These are phyloP conservation scores for Rhodomyrtus psidioides DNA, from an alignment of 441 rosid genomes.

Conservation along the genomic window DNA sequence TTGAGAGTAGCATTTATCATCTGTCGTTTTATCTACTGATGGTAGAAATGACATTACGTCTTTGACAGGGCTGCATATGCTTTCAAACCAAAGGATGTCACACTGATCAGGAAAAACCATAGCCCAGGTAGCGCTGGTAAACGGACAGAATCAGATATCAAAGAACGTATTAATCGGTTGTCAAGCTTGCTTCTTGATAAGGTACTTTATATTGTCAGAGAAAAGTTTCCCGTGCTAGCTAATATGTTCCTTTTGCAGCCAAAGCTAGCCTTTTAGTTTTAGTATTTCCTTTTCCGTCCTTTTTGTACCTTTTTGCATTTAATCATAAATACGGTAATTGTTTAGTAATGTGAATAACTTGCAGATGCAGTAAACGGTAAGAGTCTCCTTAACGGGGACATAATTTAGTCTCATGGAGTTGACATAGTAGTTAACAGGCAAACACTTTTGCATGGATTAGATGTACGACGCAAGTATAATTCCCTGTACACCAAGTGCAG, in stretches of 20 bases:
- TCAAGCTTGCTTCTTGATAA: slow-evolving; percentile 43
- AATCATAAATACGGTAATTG: neutral
- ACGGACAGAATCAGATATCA: slow-evolving; percentile 60
- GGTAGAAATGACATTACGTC: neutral
- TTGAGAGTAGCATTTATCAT: neutral
- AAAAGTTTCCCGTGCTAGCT: neutral
- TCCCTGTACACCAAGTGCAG: neutral
- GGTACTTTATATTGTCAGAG: slow-evolving; percentile 29
- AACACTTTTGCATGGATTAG: neutral
- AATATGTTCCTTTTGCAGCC: neutral
- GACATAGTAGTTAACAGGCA: neutral
- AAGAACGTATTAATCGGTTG: slow-evolving; percentile 56
- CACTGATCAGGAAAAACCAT: slow-evolving; percentile 30
- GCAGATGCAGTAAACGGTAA: neutral
- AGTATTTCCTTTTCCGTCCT: neutral
- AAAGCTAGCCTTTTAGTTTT: neutral
- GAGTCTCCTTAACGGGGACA: neutral
- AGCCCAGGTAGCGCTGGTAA: slow-evolving; percentile 39
- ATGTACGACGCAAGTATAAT: neutral
- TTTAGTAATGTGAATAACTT: neutral
- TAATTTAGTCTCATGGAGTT: neutral
- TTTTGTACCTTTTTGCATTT: neutral
- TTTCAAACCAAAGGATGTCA: slow-evolving; percentile 78
- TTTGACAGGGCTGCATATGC: slow-evolving; percentile 63
- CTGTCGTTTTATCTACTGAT: neutral